Conservation (phyloP, 2,329 filamentous ascomycete genomes). For the Akanthomyces muscarius region DNA sequence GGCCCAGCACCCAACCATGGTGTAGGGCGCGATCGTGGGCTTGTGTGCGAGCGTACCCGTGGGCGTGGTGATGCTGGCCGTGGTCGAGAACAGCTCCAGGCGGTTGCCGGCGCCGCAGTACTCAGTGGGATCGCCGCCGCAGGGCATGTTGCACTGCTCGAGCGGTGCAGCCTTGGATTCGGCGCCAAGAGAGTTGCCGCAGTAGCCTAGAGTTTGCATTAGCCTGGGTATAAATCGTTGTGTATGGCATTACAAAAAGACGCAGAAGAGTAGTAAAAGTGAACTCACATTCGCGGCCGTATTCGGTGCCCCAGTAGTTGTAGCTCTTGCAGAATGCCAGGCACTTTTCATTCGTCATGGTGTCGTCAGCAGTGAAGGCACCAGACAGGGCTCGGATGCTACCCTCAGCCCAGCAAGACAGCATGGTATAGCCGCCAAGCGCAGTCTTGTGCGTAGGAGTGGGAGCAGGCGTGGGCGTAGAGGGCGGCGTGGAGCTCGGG, state of each 20-base stretch:
- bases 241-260: too few species aligned
- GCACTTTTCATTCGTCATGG: conserved; percentile 48
- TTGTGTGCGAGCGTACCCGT: conserved; percentile 25
- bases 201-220: conserved; percentile 35
- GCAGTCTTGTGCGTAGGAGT: conserved; percentile 30
- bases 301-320: conserved; percentile 49
- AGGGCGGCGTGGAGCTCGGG: not conserved
- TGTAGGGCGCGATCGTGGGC: conserved; percentile 30
- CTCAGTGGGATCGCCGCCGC: conserved; percentile 38
- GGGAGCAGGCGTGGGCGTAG: conserved; percentile 17
- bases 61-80: conserved; percentile 29
- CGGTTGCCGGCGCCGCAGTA: conserved; percentile 42
- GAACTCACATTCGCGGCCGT: conserved; percentile 45
- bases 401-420: conserved; percentile 49
- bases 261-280: too few species aligned
- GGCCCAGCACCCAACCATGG: conserved; percentile 39
- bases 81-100: conserved; percentile 42
- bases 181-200: conserved; percentile 39
- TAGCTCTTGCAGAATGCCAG: conserved; percentile 43
- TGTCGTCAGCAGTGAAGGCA: conserved; percentile 40
- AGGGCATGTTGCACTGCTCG: conserved; percentile 36
- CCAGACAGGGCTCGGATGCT: conserved; percentile 41
- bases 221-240: not conserved
- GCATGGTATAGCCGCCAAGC: conserved; percentile 41
- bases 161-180: conserved; percentile 28